Percentiles rank a stretch among this genome's conserved stretches.
Evolutionary conservation across 352 stramenopile genomes (phyloP).

Genomic region (Phytophthora lateralis): DNA sequence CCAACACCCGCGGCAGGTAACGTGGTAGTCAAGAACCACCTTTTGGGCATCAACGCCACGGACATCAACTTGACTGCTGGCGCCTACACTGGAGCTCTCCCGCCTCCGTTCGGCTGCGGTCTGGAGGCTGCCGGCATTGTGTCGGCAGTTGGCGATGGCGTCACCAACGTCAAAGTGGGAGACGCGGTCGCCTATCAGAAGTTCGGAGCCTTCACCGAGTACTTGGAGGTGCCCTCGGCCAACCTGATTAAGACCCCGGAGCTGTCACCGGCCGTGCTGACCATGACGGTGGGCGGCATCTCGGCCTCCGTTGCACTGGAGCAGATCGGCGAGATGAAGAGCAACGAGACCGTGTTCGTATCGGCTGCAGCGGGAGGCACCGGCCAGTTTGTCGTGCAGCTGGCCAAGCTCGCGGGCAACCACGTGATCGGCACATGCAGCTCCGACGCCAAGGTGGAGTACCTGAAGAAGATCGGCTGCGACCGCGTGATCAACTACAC

Average conservation of each 20-base stretch:
- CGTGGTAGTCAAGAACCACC: constrained; percentile 38
- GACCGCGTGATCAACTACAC: constrained; percentile 38
- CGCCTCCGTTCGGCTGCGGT: constrained; percentile 55
- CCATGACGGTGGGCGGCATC: constrained; percentile 32
- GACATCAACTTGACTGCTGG: constrained; percentile 57
- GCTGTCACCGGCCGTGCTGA: constrained; percentile 19
- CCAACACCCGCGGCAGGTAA: constrained; percentile 18
- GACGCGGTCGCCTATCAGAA: constrained; percentile 49
- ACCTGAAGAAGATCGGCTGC: constrained; percentile 29
- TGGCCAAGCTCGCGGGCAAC: constrained; percentile 33
- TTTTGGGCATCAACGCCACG: constrained; percentile 55
- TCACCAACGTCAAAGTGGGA: constrained; percentile 48
- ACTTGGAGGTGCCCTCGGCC: constrained; percentile 21
- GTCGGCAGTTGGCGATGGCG: constrained; percentile 36
- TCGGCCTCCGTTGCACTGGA: constrained; percentile 31
- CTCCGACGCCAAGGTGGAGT: constrained; percentile 28
- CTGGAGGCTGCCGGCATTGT: constrained; percentile 51
- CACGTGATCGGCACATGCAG: constrained; percentile 36
- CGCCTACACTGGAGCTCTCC: constrained; percentile 30
- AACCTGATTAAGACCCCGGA: constrained; percentile 30
- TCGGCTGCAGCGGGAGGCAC: constrained; percentile 31
- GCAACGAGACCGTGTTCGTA: constrained; percentile 29
- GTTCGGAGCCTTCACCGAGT: constrained; percentile 28
- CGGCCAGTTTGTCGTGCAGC: constrained; percentile 28
- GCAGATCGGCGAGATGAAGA: constrained; percentile 32